Evolutionary conservation across 2,329 filamentous ascomycete genomes (phyloP).

Genomic region (Massarina eburnea): DNA sequence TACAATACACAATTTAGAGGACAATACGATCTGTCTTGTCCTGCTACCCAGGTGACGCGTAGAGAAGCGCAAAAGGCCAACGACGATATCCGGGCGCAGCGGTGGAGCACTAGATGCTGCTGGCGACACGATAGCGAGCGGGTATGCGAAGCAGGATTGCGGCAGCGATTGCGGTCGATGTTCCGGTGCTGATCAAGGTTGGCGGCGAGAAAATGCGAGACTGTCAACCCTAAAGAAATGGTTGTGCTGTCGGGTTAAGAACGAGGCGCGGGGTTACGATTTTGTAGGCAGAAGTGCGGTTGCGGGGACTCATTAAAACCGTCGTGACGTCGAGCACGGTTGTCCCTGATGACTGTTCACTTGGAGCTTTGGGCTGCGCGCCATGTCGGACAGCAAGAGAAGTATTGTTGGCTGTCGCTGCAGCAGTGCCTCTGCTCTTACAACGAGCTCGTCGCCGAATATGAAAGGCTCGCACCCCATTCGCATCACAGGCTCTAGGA

Average conservation of each 20-base stretch:
- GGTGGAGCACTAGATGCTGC: not conserved
- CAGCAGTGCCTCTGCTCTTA: not conserved
- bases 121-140: not conserved
- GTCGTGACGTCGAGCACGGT: constrained; percentile 18
- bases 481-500: too few species aligned
- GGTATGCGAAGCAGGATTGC: not conserved
- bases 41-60: not conserved
- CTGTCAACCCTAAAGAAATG: not conserved
- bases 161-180: not conserved
- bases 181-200: not conserved
- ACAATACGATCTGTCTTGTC: not conserved
- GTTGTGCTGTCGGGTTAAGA: not conserved
- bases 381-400: not conserved
- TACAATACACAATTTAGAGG: not conserved
- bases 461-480: too few species aligned
- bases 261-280: constrained; percentile 2
- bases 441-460: not conserved
- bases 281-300: not conserved
- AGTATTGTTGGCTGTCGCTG: not conserved
- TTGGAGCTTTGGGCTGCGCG: constrained; percentile 5
- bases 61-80: constrained; percentile 1
- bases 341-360: constrained; percentile 3
- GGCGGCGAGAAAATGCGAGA: not conserved
- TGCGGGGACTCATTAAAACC: constrained; percentile 12
- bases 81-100: not conserved